Percentiles rank a stretch among this genome's conserved stretches.
phyloP scores from a whole-genome alignment of 768 basidiomycete genomes.

The Vararia minispora region DNA sequence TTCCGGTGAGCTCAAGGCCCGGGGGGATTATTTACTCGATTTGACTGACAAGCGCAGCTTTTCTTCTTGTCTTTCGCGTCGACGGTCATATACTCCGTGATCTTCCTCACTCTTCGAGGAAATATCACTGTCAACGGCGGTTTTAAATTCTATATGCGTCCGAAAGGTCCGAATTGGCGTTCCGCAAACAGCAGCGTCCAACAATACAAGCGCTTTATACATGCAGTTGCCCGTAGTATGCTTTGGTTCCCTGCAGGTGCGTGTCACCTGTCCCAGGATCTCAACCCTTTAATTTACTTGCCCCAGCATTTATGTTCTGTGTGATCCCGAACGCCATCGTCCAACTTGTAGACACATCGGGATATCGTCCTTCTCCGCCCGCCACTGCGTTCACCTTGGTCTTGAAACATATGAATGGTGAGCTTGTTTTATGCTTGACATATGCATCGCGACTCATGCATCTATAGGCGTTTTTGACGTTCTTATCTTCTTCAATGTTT shows the following conservation, averaged over 20 bases:
- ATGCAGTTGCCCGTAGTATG: slow-evolving; percentile 54
- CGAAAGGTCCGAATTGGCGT: slow-evolving; percentile 32
- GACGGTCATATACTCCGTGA: slow-evolving; percentile 43
- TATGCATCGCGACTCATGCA: slow-evolving; percentile 6
- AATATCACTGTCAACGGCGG: slow-evolving; percentile 40
- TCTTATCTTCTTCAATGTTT: slow-evolving; percentile 54
- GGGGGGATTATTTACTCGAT: too few species aligned
- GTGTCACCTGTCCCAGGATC: neutral
- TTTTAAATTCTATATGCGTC: slow-evolving; percentile 38
- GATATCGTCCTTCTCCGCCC: slow-evolving; percentile 34
- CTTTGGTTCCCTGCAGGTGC: slow-evolving; percentile 40
- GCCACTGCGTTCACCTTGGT: slow-evolving; percentile 36
- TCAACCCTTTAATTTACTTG: slow-evolving; percentile 30
- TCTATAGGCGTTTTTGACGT: slow-evolving; percentile 52
- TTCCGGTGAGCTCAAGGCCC: slow-evolving; percentile 56
- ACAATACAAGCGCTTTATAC: slow-evolving; percentile 51
- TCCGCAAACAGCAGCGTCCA: slow-evolving; percentile 21
- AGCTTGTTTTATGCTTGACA: slow-evolving; percentile 26
- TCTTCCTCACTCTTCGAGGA: slow-evolving; percentile 52
- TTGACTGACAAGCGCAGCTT: slow-evolving; percentile 28
- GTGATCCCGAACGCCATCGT: slow-evolving; percentile 49
- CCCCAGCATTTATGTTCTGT: slow-evolving; percentile 52
- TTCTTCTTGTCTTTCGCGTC: slow-evolving; percentile 46
- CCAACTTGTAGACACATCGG: slow-evolving; percentile 36
- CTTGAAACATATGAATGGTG: slow-evolving; percentile 8